These are phyloP conservation scores for Medicago truncatula DNA, from an alignment of 306 rosid species.

Conservation along the genomic window MtrunA17r5.0-ANR NC_053042.1:47861001-47861500, in stretches of 20 bases:
- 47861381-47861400: slow-evolving; percentile 83
- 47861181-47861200: slow-evolving; percentile 8
- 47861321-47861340: background rate
- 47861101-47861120: background rate
- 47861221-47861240: background rate
- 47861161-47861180: background rate
- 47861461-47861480: background rate
- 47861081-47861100: background rate
- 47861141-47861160: background rate
- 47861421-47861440: slow-evolving; percentile 68
- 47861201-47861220: background rate
- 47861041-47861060: background rate
- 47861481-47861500: slow-evolving; percentile 4
- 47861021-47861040: background rate
- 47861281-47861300: background rate
- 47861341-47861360: slow-evolving; percentile 21
- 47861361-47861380: slow-evolving; percentile 66
- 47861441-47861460: slow-evolving; percentile 76
- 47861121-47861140: background rate
- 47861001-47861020: background rate
- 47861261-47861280: background rate
- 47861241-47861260: background rate
- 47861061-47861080: background rate
- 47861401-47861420: slow-evolving; percentile 84
- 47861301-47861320: background rate